Evolutionary conservation across 2,329 filamentous ascomycete species (phyloP).

Genomic region (Penicillium digitatum): DNA sequence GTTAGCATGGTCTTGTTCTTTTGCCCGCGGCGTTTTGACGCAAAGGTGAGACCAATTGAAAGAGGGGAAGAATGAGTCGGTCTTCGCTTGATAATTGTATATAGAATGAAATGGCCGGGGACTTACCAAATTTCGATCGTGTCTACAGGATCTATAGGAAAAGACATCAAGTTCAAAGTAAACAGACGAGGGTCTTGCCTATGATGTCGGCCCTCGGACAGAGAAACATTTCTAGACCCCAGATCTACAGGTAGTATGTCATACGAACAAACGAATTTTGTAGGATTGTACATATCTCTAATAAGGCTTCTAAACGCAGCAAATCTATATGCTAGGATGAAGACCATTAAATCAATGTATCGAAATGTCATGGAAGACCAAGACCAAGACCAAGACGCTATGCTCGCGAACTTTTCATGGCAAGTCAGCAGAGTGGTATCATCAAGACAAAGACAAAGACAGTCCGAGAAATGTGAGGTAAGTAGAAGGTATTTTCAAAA

Average conservation of each 20-base stretch:
- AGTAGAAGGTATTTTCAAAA: constrained; percentile 4
- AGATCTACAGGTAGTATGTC: not conserved
- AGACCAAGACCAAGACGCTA: constrained; percentile 7
- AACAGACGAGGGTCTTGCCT: too few relatives aligned
- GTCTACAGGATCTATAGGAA: not conserved
- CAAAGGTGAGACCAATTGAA: not conserved
- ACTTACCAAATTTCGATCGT: not conserved
- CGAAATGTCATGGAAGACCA: not conserved
- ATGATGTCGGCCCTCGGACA: too few relatives aligned
- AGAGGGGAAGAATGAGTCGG: not conserved
- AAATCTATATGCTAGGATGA: not conserved
- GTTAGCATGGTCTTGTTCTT: not conserved
- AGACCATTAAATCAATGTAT: not conserved
- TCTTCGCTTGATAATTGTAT: not conserved
- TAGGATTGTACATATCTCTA: not conserved
- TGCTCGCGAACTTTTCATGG: not conserved
- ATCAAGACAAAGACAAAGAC: not conserved
- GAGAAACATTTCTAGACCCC: too few relatives aligned
- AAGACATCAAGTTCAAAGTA: not conserved
- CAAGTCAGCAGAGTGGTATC: constrained; percentile 2
- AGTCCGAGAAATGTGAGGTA: not conserved
- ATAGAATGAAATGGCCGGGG: not conserved
- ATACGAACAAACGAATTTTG: not conserved
- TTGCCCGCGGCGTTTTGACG: not conserved
- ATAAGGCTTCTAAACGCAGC: not conserved